Conservation (phyloP, 805 yeast genomes). For the Barnettozyma sp. region DNA sequence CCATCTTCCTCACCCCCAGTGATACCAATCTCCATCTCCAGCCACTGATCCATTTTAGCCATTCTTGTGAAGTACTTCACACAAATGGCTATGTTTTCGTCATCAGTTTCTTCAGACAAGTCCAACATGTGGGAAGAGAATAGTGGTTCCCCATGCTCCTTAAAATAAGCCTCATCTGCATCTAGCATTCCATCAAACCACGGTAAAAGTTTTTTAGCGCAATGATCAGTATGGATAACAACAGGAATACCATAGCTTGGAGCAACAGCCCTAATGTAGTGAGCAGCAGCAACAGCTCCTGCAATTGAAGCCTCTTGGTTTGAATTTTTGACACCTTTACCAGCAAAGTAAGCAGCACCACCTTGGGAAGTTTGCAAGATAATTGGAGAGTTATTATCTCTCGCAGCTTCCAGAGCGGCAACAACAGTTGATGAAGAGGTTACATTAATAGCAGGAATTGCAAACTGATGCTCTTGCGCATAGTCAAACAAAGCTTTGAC, state of each 20-base stretch:
- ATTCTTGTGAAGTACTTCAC: slow-evolving; percentile 91
- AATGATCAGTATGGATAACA: slow-evolving; percentile 95
- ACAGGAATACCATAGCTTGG: slow-evolving; percentile 97
- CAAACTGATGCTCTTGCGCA: slow-evolving; percentile 89
- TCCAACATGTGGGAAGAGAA: slow-evolving; percentile 99
- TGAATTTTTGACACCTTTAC: slow-evolving; percentile 94
- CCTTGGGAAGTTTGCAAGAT: slow-evolving; percentile 96
- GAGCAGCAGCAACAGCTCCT: slow-evolving; percentile 97
- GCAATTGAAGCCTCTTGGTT: slow-evolving; percentile 91
- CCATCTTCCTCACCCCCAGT: slow-evolving; percentile 99
- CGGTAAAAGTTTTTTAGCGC: slow-evolving; percentile 95
- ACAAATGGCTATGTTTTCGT: slow-evolving; percentile 91
- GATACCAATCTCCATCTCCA: slow-evolving; percentile 99
- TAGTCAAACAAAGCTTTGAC: slow-evolving; percentile 77
- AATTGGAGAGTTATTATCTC: slow-evolving; percentile 91
- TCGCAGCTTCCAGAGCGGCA: slow-evolving; percentile 96
- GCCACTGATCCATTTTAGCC: slow-evolving; percentile 92
- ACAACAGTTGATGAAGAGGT: slow-evolving; percentile 96
- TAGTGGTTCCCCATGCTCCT: slow-evolving; percentile 84
- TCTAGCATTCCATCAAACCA: slow-evolving; percentile 98
- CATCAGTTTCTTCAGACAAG: slow-evolving; percentile 93
- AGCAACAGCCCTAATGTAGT: slow-evolving; percentile 93
- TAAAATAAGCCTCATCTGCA: slow-evolving; percentile 92
- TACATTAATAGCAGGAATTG: slow-evolving; percentile 97
- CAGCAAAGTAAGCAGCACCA: slow-evolving; percentile 99